These are phyloP conservation scores for Echium plantagineum DNA, from an alignment of 257 asterid genomes.

Conservation along the genomic window DNA sequence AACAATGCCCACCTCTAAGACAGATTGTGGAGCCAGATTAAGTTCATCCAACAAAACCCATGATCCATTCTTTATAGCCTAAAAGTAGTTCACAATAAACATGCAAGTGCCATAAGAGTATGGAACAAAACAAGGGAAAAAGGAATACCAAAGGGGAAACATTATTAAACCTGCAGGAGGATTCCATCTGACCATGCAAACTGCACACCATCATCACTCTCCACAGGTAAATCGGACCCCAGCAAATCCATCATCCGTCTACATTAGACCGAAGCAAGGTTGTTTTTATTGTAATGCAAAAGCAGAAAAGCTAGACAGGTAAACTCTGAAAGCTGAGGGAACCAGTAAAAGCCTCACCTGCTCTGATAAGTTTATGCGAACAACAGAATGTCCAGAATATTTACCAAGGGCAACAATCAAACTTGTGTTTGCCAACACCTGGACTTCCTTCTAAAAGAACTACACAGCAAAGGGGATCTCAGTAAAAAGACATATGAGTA, in stretches of 20 bases:
- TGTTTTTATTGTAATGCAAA: background rate
- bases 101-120: background rate
- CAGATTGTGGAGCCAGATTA: conserved; percentile 98
- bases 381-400: conserved; percentile 83
- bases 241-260: conserved; percentile 97
- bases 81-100: conserved; percentile 11
- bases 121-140: background rate
- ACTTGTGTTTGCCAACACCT: conserved; percentile 97
- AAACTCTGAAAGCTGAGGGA: background rate
- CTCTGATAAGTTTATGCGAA: conserved; percentile 92
- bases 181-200: conserved; percentile 99
- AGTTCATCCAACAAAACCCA: conserved; percentile 98
- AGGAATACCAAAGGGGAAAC: background rate
- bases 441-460: conserved; percentile 98
- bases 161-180: conserved; percentile 66
- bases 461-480: conserved; percentile 23
- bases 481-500: conserved; percentile 11
- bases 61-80: conserved; percentile 90
- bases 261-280: conserved; percentile 19
- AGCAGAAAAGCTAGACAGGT: conserved; percentile 4
- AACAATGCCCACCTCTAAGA: conserved; percentile 59
- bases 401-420: conserved; percentile 79
- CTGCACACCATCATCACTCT: conserved; percentile 79
- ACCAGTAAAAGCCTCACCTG: conserved; percentile 42
- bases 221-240: conserved; percentile 96